phyloP scores from a whole-genome alignment of 805 yeast genomes.

The Henningerozyma blattae region DNA sequence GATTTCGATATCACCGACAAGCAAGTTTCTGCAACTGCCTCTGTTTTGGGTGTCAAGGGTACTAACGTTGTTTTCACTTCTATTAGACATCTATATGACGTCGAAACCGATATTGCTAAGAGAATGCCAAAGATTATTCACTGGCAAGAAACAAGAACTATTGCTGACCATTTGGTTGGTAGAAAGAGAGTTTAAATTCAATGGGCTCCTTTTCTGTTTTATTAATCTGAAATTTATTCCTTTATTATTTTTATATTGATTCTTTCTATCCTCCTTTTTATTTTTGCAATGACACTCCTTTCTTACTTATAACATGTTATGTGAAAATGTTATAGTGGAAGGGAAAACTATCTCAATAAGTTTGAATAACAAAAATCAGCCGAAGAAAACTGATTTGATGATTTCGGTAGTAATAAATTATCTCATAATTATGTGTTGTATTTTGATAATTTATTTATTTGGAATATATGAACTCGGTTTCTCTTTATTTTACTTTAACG shows the following conservation, averaged over 20 bases:
- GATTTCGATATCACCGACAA: slow-evolving; percentile 20
- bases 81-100: slow-evolving; percentile 67
- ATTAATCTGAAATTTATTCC: too few relatives aligned
- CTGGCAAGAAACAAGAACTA: slow-evolving; percentile 66
- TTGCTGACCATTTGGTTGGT: slow-evolving; percentile 78
- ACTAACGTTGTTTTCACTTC: slow-evolving; percentile 67
- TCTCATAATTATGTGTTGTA: too few relatives aligned
- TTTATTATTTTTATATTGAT: too few relatives aligned
- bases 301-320: not conserved
- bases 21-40: slow-evolving; percentile 42
- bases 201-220: too few relatives aligned
- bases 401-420: too few relatives aligned
- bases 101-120: slow-evolving; percentile 65
- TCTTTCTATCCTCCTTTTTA: not conserved
- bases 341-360: too few relatives aligned
- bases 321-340: not conserved
- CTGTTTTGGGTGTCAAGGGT: slow-evolving; percentile 73
- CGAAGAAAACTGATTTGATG: too few relatives aligned
- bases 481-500: too few relatives aligned
- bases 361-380: too few relatives aligned
- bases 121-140: slow-evolving; percentile 85
- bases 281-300: not conserved
- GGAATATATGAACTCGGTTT: too few relatives aligned
- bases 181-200: slow-evolving; percentile 30
- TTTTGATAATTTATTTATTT: too few relatives aligned